Conservation (phyloP, 495 filamentous ascomycete species). For the Xylaria nigripes region DNA sequence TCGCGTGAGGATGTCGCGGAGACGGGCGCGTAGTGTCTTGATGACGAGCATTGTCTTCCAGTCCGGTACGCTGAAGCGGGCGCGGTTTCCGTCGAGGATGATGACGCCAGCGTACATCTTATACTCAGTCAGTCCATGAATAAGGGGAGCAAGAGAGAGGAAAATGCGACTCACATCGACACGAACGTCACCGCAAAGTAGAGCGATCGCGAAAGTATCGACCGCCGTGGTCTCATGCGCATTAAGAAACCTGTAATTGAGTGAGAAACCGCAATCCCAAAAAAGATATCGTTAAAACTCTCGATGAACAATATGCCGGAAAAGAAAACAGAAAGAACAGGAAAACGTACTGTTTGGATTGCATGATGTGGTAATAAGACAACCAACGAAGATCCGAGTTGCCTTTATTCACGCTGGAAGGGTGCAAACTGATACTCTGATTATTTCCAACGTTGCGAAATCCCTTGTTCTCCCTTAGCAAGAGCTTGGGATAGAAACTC, state of each 20-base stretch:
- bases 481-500: conserved; percentile 91
- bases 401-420: conserved; percentile 76
- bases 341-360: conserved; percentile 58
- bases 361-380: conserved; percentile 95
- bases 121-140: conserved; percentile 5
- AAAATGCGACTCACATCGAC: conserved; percentile 49
- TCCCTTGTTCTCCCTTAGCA: conserved; percentile 78
- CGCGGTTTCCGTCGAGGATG: conserved; percentile 73
- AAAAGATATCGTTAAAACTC: not conserved
- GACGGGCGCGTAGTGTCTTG: conserved; percentile 60
- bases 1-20: conserved; percentile 62
- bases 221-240: conserved; percentile 83
- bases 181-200: conserved; percentile 80
- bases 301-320: too few relatives aligned
- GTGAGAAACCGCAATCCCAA: not conserved
- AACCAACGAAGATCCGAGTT: conserved; percentile 63
- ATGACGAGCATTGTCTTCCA: conserved; percentile 86
- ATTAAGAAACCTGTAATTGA: conserved; percentile 57
- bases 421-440: conserved; percentile 75
- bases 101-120: conserved; percentile 79
- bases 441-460: conserved; percentile 88
- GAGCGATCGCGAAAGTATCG: conserved; percentile 69
- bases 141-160: not conserved
- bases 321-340: not conserved
- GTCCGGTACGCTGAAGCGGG: conserved; percentile 79